Base-by-base conservation (phyloP, 192 early-diverging fungal genomes). In the Rhizophagus clarus region DNA sequence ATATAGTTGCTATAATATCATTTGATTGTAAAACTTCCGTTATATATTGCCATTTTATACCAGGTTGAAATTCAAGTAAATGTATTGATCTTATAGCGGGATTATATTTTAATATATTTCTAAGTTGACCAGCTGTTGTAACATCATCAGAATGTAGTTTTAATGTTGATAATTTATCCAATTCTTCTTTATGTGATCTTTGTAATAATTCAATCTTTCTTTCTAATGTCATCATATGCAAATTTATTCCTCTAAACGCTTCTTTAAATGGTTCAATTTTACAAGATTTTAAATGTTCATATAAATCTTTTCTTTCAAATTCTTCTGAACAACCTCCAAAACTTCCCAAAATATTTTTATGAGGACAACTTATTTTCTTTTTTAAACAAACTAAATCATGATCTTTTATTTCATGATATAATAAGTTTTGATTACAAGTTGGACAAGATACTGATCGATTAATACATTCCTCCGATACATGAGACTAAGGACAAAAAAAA, bases 211-310 rank as follows among this genome's bases (percentile, higher is more conserved):
- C 69, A 20, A 81, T 73, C 3, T 81, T 72, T 34, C 72, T 61
- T 24, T 81, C 80, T 29, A 81, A 40, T 20, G 63, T 26, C 80
- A 79, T 37, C 63, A 74, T 81, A 32, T 81, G 51, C 17, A 66
- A 26, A 51, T 76, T 73, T 29, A 81, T 64, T 20, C 74, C 80
- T 28, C 34, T 10, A 66, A 81, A 56, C 29, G 67, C 61, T 29
- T 81, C 80, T 66, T 81, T 81, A 40, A 76, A 73, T 40, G 42
- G 32, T 47, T 81, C 80, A 76, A 64, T 79, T 66, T 56, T 45
- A 76, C 80, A 81, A 11, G n/a, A 32, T 28, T 79, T 66, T 26
- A 81, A 66, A 64, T 81, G 80, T 17, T 56, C 42, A 8, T 5
- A 14, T 56, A 81, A 56, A 15, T 81, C 34, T 42, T 26, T 24